Evolutionary conservation across 805 yeast species (phyloP).

Genomic region (Yarrowia sp.): DNA sequence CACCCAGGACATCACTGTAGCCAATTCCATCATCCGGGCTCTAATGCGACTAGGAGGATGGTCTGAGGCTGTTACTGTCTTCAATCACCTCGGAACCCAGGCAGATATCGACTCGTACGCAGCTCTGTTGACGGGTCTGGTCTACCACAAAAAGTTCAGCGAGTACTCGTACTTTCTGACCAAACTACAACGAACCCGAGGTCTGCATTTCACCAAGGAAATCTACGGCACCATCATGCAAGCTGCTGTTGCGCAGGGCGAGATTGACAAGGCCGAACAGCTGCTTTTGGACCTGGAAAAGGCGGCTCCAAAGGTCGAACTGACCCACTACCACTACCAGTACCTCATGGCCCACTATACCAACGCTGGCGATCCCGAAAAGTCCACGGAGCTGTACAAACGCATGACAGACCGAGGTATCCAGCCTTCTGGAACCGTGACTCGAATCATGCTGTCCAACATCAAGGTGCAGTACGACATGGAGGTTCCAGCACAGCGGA

Average conservation of each 20-base stretch:
- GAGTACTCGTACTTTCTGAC: background rate
- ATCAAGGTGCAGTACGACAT: background rate
- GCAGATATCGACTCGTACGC: background rate
- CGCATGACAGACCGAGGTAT: background rate
- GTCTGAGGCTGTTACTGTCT: conserved; percentile 1
- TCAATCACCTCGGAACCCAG: background rate
- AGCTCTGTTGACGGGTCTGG: background rate
- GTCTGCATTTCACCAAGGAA: background rate
- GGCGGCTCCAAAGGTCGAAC: background rate
- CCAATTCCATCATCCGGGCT: background rate
- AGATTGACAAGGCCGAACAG: background rate
- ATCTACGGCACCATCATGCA: background rate
- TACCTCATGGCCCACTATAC: background rate
- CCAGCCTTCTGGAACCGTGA: background rate
- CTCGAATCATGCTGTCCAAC: background rate
- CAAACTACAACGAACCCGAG: background rate
- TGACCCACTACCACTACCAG: background rate
- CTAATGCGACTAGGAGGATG: conserved; percentile 19
- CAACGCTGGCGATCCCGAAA: background rate
- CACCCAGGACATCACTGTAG: background rate
- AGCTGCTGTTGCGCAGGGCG: background rate
- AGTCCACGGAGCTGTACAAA: background rate
- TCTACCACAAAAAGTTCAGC: background rate
- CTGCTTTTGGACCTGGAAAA: background rate
- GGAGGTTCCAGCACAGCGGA: background rate